Base-by-base conservation (phyloP, 1,284 basidiomycete species). In the Trichosporon ovoides region DNA sequence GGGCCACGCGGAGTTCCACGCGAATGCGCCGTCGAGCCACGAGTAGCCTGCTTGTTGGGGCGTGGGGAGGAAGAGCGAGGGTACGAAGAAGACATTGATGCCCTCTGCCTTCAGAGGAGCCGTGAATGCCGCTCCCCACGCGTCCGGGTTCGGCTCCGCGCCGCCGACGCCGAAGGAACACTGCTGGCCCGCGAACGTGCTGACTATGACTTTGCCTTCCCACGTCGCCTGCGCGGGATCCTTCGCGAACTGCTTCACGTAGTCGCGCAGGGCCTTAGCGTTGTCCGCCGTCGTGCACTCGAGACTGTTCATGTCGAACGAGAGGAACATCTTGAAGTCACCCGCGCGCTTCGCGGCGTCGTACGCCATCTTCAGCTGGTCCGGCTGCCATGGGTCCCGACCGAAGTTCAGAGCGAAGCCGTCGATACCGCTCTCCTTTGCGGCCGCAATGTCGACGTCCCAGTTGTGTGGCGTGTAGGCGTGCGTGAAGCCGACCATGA, bases 111-210 rank as follows among this genome's bases (percentile, higher is more conserved):
- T 40, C 48, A 66, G 61, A 3, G 48, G 53, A 18, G 56, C 53
- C 28, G 58, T 34, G 31, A 64, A 52, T 24, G 33, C 28, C 34
- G 57, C 68, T 69, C 68, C 71, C 33, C 72, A 77, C 7, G 61
- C 68, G 13, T 57, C 40, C 43, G 43, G 43, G 7, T n/a, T 76
- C 6, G 61, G 67, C 12, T 57, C 40, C 22, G 43, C 14, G 19
- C 43, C 22, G 38, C 19, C 18, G 38, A 83, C 82, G 46, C 88
- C 89, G 68, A 90, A 91, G 0, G 75, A 79, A 71, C 87, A 91
- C 28, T 78, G 72, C 66, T 88, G 84, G 16, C 89, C 89, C 1
- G 87, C 77, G 72, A 92, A 92, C 1, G 87, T 88, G 0, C 87
- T 87, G 3, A 87, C 85, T 46, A 91, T 81, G 3, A 84, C 81